phyloP scores from a whole-genome alignment of 495 filamentous ascomycete species.

The Lentithecium fluviatile region DNA sequence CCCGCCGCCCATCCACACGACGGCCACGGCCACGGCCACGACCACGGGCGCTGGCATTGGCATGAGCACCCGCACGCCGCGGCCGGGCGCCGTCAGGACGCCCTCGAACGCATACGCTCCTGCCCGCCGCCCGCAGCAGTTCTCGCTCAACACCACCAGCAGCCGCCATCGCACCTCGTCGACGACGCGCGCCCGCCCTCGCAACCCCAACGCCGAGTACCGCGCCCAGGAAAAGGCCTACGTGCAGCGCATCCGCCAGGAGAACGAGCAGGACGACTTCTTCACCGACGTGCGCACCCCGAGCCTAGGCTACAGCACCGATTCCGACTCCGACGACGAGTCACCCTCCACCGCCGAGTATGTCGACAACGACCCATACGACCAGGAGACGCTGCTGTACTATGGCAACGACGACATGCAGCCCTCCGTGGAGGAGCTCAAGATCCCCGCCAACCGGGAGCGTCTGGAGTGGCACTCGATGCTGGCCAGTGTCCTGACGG shows the following conservation, averaged over 20 bases:
- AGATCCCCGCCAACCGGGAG: slow-evolving; percentile 84
- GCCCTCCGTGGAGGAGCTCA: slow-evolving; percentile 83
- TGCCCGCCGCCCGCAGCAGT: slow-evolving; percentile 67
- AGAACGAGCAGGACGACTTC: slow-evolving; percentile 66
- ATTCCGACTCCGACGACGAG: slow-evolving; percentile 86
- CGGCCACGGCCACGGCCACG: too few species aligned
- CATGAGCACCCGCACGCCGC: slow-evolving; percentile 24
- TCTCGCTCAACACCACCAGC: slow-evolving; percentile 36
- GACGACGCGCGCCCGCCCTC: slow-evolving; percentile 23
- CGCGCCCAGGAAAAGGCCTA: slow-evolving; percentile 79
- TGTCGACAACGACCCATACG: slow-evolving; percentile 79
- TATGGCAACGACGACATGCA: slow-evolving; percentile 82
- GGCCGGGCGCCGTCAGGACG: slow-evolving; percentile 34
- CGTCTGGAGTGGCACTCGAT: slow-evolving; percentile 97
- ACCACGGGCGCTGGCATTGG: background rate
- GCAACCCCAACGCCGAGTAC: slow-evolving; percentile 77
- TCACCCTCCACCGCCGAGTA: slow-evolving; percentile 82
- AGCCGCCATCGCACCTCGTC: slow-evolving; percentile 37
- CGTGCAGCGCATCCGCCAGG: slow-evolving; percentile 72
- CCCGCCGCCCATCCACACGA: slow-evolving; percentile 33
- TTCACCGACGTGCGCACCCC: slow-evolving; percentile 67
- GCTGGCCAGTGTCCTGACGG: slow-evolving; percentile 91
- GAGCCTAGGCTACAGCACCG: slow-evolving; percentile 62
- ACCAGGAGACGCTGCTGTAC: slow-evolving; percentile 90
- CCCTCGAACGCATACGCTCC: slow-evolving; percentile 40